phyloP scores from a whole-genome alignment of 345 rosid species.

The Linum usitatissimum region DNA sequence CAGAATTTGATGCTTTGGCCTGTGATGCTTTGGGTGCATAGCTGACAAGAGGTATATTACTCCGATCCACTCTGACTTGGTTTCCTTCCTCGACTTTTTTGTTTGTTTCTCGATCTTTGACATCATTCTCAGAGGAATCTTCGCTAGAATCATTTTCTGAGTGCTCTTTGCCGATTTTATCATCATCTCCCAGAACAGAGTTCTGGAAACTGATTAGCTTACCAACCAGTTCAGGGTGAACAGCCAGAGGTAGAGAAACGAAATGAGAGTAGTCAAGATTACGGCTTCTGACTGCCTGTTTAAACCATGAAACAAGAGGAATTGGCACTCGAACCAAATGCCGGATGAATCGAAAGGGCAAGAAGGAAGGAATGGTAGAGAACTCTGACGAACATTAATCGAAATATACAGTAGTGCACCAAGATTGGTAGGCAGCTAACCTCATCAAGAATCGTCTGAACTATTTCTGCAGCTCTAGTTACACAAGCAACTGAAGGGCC shows the following conservation, averaged over 20 bases:
- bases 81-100: slow-evolving; percentile 37
- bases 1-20: slow-evolving; percentile 40
- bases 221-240: slow-evolving; percentile 63
- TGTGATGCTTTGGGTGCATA: slow-evolving; percentile 48
- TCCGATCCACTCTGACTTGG: slow-evolving; percentile 36
- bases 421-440: slow-evolving; percentile 25
- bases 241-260: slow-evolving; percentile 78
- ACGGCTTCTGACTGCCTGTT: slow-evolving; percentile 58
- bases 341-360: background rate
- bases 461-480: slow-evolving; percentile 54
- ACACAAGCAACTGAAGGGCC: slow-evolving; percentile 56
- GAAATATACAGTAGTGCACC: background rate
- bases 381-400: background rate
- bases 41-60: slow-evolving; percentile 50
- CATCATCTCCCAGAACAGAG: slow-evolving; percentile 34
- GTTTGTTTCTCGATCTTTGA: slow-evolving; percentile 16
- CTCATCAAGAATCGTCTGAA: slow-evolving; percentile 50
- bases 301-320: background rate
- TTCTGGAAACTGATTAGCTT: slow-evolving; percentile 72
- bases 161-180: slow-evolving; percentile 16
- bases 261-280: slow-evolving; percentile 77
- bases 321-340: background rate
- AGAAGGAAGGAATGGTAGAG: background rate
- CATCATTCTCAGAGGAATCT: slow-evolving; percentile 23
- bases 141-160: slow-evolving; percentile 28